These are phyloP conservation scores for Dendrocalamus sinicus DNA, from an alignment of 176 grass and related monocot species.

Conservation along the genomic window DNA sequence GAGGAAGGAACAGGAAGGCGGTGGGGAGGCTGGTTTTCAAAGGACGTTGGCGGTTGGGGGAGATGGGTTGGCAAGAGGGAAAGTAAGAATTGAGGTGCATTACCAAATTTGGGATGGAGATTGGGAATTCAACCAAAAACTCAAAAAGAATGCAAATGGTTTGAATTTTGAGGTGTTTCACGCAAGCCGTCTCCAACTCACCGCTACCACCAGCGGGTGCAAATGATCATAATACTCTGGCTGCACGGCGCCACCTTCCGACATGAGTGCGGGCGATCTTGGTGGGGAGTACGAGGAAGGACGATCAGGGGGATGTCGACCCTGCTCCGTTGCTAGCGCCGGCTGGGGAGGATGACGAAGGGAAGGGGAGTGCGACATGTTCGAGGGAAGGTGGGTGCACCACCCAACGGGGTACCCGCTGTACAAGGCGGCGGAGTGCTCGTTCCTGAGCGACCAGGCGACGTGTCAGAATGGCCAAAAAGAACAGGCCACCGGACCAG, in stretches of 20 bases:
- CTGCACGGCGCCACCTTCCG: neutral
- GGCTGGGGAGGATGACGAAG: neutral
- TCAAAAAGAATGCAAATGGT: too few relatives aligned
- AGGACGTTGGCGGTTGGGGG: too few relatives aligned
- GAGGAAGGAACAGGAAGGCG: too few relatives aligned
- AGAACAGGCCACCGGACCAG: neutral
- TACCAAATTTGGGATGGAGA: too few relatives aligned
- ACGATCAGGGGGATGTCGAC: neutral
- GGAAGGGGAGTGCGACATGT: conserved; percentile 42
- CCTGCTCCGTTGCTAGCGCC: conserved; percentile 1
- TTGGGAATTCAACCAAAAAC: too few relatives aligned
- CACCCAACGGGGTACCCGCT: conserved; percentile 52
- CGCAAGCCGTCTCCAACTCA: too few relatives aligned
- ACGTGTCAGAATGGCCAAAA: conserved; percentile 57
- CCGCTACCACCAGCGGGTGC: too few relatives aligned
- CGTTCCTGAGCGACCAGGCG: conserved; percentile 72
- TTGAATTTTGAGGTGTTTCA: too few relatives aligned
- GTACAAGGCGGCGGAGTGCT: conserved; percentile 57
- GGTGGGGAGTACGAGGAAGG: neutral
- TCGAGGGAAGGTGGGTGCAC: conserved; percentile 59
- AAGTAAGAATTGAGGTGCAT: too few relatives aligned
- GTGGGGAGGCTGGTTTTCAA: too few relatives aligned
- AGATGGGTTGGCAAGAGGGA: too few relatives aligned
- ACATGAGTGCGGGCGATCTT: neutral
- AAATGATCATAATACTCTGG: neutral